These are phyloP conservation scores for Debaryomyces sp. DNA, from an alignment of 1,139 yeast genomes.

Conservation along the genomic window DNA sequence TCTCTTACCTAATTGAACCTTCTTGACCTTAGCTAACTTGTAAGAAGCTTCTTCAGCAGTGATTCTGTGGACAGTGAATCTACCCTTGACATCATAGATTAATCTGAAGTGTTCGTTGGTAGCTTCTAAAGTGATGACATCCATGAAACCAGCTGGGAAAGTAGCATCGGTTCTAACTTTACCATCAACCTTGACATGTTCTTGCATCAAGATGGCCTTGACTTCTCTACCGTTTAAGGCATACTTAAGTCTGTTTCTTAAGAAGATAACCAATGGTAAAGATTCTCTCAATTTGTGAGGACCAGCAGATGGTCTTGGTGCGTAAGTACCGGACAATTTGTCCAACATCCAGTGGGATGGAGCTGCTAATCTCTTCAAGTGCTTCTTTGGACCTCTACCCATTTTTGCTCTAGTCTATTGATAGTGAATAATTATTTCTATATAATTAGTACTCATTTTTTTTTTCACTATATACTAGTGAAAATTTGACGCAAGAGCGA, in stretches of 20 bases:
- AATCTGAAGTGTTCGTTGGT: constrained; percentile 99
- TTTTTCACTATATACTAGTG: constrained; percentile 13
- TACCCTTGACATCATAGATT: constrained; percentile 97
- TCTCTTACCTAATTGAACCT: constrained; percentile 97
- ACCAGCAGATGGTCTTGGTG: constrained; percentile 99
- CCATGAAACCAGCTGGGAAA: constrained; percentile 99
- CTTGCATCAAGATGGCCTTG: constrained; percentile 98
- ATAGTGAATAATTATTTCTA: neutral
- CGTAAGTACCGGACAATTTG: constrained; percentile 99
- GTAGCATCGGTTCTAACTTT: constrained; percentile 99
- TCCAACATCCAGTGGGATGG: constrained; percentile 99
- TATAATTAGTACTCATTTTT: constrained; percentile 8
- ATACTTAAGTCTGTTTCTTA: constrained; percentile 99
- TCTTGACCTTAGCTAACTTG: constrained; percentile 97
- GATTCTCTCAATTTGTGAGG: constrained; percentile 99
- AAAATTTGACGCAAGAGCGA: constrained; percentile 3
- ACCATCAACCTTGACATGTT: constrained; percentile 98
- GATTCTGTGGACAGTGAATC: constrained; percentile 99
- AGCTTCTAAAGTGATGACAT: constrained; percentile 94
- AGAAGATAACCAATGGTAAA: constrained; percentile 94
- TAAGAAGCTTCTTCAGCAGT: constrained; percentile 97
- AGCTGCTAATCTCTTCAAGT: constrained; percentile 49
- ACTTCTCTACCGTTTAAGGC: constrained; percentile 99
- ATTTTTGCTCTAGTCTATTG: constrained; percentile 15
- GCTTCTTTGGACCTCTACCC: constrained; percentile 45